Base-by-base conservation (phyloP, 2,329 filamentous ascomycete genomes). In the Aspergillus sp. region DNA sequence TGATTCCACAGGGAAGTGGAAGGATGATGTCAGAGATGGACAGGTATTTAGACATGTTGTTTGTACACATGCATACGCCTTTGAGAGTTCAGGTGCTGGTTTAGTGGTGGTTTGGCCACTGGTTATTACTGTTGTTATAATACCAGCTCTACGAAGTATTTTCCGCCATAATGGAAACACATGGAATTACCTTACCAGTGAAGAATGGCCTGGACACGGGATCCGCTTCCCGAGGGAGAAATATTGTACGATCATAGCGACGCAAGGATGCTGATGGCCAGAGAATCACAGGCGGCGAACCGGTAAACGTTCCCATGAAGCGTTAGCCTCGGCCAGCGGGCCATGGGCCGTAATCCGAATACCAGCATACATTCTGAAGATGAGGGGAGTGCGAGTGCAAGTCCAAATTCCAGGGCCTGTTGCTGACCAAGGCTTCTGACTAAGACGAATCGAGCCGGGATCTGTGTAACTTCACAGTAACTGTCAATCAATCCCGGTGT, bases 21-120 rank as follows among this genome's bases (percentile, higher is more conserved):
- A 46, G 57, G 45, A 54, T 41, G 45, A 54, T 54, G 55, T 48
- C 54, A 50, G 58, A 54, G 58, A 54, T 17, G 58, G 40, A 46
- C 43, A 45, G 54, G 52, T 57, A 48, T 48, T 27, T 48, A 60
- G 58, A 57, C 50, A 49, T 49, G 44, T 54, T 54, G 37, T 46
- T 52, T 49, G 35, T 43, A 43, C 43, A 21, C 51, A 44, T 43
- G 39, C 17, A 49, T 56, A 44, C 37, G 47, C n/a, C 47, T 47
- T 56, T n/a, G 39, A 59, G 17, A 27, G 37, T 44, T 50, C 44
- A 41, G 27, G 43, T 37, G 35, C 35, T 37, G 12, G 35, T 37
- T 37, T 37, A n/a, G 35, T 19, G 33, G 21, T 41, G 27, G 27
- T 43, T 37, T 51, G 35, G 48, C 48, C 51, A 37, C 41, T 37